Evolutionary conservation across 805 yeast species (phyloP), one percentile per base, ranked within the genome.

Genomic region (Phaffomyces thermotolerans): DNA sequence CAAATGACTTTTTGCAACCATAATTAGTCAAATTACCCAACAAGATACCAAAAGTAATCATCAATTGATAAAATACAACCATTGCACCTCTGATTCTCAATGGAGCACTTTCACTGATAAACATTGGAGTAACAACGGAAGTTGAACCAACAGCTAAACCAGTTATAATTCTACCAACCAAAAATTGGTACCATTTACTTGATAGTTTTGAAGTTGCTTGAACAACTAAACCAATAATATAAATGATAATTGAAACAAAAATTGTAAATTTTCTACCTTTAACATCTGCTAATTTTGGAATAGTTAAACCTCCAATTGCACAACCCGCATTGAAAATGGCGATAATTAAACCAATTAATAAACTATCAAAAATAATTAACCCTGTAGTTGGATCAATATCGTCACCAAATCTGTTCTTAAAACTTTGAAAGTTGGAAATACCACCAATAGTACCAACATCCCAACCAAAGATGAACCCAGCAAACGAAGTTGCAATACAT

Each of bases 401-500:
- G 23, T 23, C 36, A 57, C 84, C 87, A 51, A 80, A 79, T 53
- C 80, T 66, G 17, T 51, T 44, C 41, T 64, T 57, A 62, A 74
- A 81, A 49, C 78, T 78, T n/a, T 68, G 53, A 79, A 81, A 76
- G 58, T 76, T 76, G 40, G 80, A 78, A 54, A 81, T 78, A 52
- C 87, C 87, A 34, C 84, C 79, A 62, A 81, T 76, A 50, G 88
- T 80, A 67, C 88, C 89, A 41, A 86, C 82, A 67, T 81, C 89
- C 73, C 81, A 81, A 47, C 89, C 89, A 56, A 78, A 81, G 36
- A 80, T 79, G 55, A 76, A 79, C 41, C 87, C 88, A 57, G 84
- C 82, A 50, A 81, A 80, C 13, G 85, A 81, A 43, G 78, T 73
- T 41, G 73, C 52, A n/a, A 71, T 14, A 42, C 60, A 56, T 14